Percentiles rank a stretch among this genome's conserved stretches.
phyloP scores from a whole-genome alignment of 805 yeast genomes.

The Candida gorgasii region DNA sequence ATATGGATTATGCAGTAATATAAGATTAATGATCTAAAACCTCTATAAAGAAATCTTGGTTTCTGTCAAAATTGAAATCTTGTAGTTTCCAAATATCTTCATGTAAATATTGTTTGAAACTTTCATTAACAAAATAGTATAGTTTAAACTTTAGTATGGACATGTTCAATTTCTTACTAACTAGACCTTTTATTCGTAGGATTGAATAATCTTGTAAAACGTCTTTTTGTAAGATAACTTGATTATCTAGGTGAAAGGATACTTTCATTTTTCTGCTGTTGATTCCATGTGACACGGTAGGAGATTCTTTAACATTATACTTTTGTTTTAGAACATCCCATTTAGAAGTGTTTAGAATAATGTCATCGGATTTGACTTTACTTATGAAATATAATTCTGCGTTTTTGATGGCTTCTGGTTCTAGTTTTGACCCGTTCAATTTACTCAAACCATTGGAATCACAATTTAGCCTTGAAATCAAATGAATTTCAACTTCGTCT shows the following conservation, averaged over 20 bases:
- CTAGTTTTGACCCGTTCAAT: constrained; percentile 61
- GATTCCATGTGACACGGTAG: constrained; percentile 3
- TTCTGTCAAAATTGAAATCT: constrained; percentile 9
- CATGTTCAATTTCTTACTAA: constrained; percentile 18
- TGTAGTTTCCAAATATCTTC: constrained; percentile 32
- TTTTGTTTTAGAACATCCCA: constrained; percentile 46
- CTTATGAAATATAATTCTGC: constrained; percentile 70
- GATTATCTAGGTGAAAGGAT: constrained; percentile 7
- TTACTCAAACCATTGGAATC: constrained; percentile 13
- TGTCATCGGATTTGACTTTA: constrained; percentile 38
- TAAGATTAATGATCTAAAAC: neutral
- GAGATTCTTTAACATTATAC: constrained; percentile 27
- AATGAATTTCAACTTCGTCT: constrained; percentile 34
- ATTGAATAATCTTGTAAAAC: constrained; percentile 29
- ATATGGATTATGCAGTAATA: neutral
- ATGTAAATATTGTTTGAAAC: constrained; percentile 21
- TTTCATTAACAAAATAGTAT: constrained; percentile 23
- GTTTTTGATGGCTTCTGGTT: constrained; percentile 50
- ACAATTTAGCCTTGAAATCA: constrained; percentile 48
- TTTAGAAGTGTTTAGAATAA: constrained; percentile 22
- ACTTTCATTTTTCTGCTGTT: constrained; percentile 14
- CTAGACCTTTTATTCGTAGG: constrained; percentile 35
- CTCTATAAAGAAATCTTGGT: constrained; percentile 1
- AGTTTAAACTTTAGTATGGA: constrained; percentile 27
- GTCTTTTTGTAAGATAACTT: constrained; percentile 14